Evolutionary conservation across 441 rosid species (phyloP), one percentile per base, ranked within the genome.

Genomic region (Pelargonium cotyledonis): DNA sequence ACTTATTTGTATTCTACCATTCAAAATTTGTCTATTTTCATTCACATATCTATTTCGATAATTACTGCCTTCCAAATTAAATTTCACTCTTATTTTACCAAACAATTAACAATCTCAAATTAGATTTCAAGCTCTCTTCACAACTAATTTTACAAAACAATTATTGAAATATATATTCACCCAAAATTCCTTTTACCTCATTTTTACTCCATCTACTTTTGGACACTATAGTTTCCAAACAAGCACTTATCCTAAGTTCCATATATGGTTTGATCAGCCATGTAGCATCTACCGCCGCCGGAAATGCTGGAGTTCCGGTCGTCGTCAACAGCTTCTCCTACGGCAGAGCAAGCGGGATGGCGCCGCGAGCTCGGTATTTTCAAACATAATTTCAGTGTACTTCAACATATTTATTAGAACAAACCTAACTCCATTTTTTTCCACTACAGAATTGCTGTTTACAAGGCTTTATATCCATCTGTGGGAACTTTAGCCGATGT

Each of bases 261-360:
- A n/a, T 11, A 15, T 68, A 23, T 65, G 4, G 4, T 53, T 66
- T 72, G 66, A 63, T 73, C 76, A 86, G 94, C 76, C 94, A 88
- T 51, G 94, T 86, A 67, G 88, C 94, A 21, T 79, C 91, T 4
- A 78, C 75, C 1, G 89, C 89, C 6, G 86, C 91, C 10, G 94
- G 94, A n/a, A 88, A 86, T 60, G 70, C 77, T 1, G 84, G 84
- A 53, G 85, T 86, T 67, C 86, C 91, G 63, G 91, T 86, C 78
- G 67, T 75, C 35, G 80, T 82, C 23, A 81, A 86, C 66, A 86
- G 88, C 29, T 82, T 77, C 82, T 69, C 68, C 18, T 86, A 88
- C 0, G 94, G 94, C 2, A 73, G 71, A 69, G 87, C 91, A 41
- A 85, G 85, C 12, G 94, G 94, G 66, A 84, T 86, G 84, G 91